Base-by-base conservation (phyloP, 805 yeast genomes). In the Lachancea lanzarotensis region DNA sequence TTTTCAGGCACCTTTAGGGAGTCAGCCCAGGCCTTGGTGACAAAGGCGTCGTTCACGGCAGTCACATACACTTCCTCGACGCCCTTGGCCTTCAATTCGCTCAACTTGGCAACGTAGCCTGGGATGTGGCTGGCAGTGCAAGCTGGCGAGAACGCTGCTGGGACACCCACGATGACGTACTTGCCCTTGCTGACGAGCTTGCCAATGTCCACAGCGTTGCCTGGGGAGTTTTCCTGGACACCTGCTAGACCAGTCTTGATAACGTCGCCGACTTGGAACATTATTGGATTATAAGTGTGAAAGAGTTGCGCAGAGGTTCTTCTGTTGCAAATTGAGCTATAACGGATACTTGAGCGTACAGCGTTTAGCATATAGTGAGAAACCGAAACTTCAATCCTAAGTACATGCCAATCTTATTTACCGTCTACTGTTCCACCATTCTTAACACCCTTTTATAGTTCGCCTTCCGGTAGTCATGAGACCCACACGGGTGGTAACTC, bases 11-110 rank as follows among this genome's bases (percentile, higher is more conserved):
- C 53, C 18, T 61, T 56, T 31, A 75, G 57, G 17, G 68, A 57
- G 45, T 79, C 75, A 36, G 76, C 78, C 95, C 95, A 89, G 0
- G 93, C 90, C 54, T 78, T 75, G 58, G 81, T 78, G 40, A 88
- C 96, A 63, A 89, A 89, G 2, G 93, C 76, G 61, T 89, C 96
- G 65, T 89, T 89, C 40, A 86, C 95, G 16, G 93, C 74, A 30
- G 89, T 77, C 35, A 89, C 78, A 55, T 73, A 79, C 42, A 88
- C 64, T 36, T 54, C 49, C 38, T 77, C 66, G 66, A 77, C 72
- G n/a, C 95, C 95, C 66, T 83, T 82, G 25, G 70, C 71, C 49
- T 74, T 69, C 57, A 88, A 76, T 29, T 74, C 70, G 6, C 71
- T 59, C 47, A 75, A 63, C 37, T 73, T 63, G 47, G 69, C 67